Evolutionary conservation across 108 stramenopile species (phyloP).

Genomic region (Aureococcus anophagefferens): DNA sequence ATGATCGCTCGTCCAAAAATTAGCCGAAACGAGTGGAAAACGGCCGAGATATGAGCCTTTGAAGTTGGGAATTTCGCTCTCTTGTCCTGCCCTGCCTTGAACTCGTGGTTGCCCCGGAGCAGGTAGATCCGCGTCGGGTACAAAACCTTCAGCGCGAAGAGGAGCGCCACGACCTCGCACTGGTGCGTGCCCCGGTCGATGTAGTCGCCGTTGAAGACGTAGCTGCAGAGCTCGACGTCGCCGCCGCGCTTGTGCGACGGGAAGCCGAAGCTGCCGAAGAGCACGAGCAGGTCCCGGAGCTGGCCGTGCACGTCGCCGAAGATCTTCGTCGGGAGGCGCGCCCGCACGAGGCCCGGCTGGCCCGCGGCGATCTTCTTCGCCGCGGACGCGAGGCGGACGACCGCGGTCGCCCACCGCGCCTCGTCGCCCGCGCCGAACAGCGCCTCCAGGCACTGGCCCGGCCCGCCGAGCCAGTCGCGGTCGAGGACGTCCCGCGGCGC

Average conservation of each 20-base stretch:
- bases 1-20: too few species aligned
- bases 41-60: too few species aligned
- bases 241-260: constrained; percentile 12
- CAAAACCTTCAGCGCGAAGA: constrained; percentile 41
- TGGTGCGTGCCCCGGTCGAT: constrained; percentile 48
- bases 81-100: too few species aligned
- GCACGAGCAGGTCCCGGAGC: constrained; percentile 45
- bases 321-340: too few species aligned
- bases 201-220: constrained; percentile 60
- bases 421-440: too few species aligned
- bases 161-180: constrained; percentile 35
- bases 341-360: constrained; percentile 29
- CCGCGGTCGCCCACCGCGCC: too few species aligned
- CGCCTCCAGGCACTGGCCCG: too few species aligned
- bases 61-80: too few species aligned
- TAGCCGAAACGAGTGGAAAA: too few species aligned
- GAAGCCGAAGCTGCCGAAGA: constrained; percentile 47
- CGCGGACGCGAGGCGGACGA: neutral
- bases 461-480: too few species aligned
- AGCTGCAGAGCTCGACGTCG: constrained; percentile 21
- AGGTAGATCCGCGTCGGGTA: constrained; percentile 28
- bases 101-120: constrained; percentile 40
- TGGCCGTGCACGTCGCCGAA: constrained; percentile 57
- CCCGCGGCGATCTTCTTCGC: constrained; percentile 15
- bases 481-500: too few species aligned